Evolutionary conservation across 139 green algal species (phyloP), one percentile per base, ranked within the genome.

Genomic region (Chlorella sp.): DNA sequence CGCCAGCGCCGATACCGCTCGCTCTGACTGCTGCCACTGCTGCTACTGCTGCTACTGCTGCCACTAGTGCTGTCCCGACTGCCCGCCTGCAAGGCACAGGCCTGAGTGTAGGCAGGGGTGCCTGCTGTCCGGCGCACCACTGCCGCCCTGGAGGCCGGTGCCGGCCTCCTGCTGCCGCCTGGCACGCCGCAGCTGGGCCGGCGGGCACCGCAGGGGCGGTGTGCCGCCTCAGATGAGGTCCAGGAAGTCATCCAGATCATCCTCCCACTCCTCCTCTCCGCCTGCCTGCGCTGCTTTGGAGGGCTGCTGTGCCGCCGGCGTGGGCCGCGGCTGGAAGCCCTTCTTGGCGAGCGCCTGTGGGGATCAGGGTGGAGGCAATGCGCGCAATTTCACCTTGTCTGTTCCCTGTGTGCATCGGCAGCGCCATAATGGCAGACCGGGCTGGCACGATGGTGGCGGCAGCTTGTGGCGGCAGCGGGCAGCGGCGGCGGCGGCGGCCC

Each of bases 271-370:
- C 3, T 74, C 68, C 41, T 56, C 51, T 38, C 82, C 83, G 11
- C 47, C 70, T 11, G n/a, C 72, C 25, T 75, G 32, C 44, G 7
- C 38, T 87, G 75, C 51, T 44, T 73, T 64, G 76, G 20, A 36
- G 26, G 63, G 82, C 82, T 81, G 73, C 71, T 38, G 39, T 21
- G 39, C 82, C 9, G 41, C 34, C 30, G 51, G 82, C 76, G 73
- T 71, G 56, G 75, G 55, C 75, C 75, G 75, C 36, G 75, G 68
- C 68, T 70, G 21, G 80, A 86, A 81, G 34, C 81, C 81, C 39
- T 65, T 57, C 71, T 81, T 81, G n/a, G 38, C 38, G 5, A 85
- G 81, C 68, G 79, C 28, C 81, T 85, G 81, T 55, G 23, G 7
- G 70, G 16, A 70, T 56, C 13, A 81, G 56, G 55, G 39, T 26